These are phyloP conservation scores for Ogataea angusta DNA, from an alignment of 805 yeast genomes.

Conservation along the genomic window DNA sequence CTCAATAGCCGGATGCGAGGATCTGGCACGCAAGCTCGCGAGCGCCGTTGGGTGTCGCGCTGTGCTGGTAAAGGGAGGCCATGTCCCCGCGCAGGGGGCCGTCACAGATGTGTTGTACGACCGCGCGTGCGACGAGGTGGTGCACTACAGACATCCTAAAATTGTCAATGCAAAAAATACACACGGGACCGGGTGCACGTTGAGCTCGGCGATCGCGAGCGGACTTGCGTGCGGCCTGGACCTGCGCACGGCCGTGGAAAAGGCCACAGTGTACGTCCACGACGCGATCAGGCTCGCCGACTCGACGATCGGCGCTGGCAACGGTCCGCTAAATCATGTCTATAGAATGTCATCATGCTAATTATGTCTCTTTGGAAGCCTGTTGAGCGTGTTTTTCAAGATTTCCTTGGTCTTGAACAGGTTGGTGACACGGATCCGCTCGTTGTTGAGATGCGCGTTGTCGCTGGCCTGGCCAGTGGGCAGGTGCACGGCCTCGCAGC, in stretches of 20 bases:
- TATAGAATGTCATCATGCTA: conserved; percentile 6
- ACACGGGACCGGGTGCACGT: conserved; percentile 88
- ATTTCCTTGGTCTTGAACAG: conserved; percentile 71
- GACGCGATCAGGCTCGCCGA: conserved; percentile 50
- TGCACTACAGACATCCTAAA: conserved; percentile 44
- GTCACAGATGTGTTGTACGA: conserved; percentile 56
- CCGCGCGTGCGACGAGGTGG: conserved; percentile 33
- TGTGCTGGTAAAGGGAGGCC: conserved; percentile 81
- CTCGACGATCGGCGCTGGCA: conserved; percentile 44
- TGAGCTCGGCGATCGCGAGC: conserved; percentile 75
- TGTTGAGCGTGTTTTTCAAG: conserved; percentile 49
- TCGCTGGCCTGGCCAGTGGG: conserved; percentile 97
- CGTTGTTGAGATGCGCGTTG: conserved; percentile 89
- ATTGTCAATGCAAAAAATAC: conserved; percentile 49
- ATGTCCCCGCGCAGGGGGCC: conserved; percentile 42
- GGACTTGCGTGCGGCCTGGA: conserved; percentile 56
- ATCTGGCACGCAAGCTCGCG: conserved; percentile 36
- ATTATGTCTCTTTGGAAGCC: conserved; percentile 29
- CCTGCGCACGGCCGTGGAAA: conserved; percentile 47
- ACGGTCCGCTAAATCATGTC: conserved; percentile 73
- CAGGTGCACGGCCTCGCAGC: conserved; percentile 90
- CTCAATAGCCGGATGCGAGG: conserved; percentile 13
- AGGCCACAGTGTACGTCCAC: conserved; percentile 64
- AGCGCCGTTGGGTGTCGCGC: conserved; percentile 28
- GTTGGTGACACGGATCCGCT: conserved; percentile 75